These are phyloP conservation scores for Litchi chinensis DNA, from an alignment of 345 rosid species.

Conservation along the genomic window DNA sequence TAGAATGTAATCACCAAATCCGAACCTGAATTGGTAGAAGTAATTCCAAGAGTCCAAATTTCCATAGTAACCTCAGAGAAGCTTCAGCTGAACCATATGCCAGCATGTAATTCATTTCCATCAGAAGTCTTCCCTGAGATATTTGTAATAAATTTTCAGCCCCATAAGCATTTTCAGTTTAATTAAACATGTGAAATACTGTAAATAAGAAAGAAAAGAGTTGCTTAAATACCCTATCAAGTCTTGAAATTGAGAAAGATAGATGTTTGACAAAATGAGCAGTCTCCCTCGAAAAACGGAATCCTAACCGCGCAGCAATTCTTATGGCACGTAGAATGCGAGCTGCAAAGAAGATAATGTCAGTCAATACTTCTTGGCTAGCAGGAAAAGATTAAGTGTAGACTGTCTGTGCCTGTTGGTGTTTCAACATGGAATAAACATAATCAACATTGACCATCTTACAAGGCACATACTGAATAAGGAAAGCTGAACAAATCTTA, in stretches of 20 bases:
- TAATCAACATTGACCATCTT: background rate
- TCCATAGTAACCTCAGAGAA: constrained; percentile 89
- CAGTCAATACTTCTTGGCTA: constrained; percentile 7
- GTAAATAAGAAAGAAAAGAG: constrained; percentile 11
- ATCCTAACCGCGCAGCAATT: constrained; percentile 74
- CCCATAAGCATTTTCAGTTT: constrained; percentile 16
- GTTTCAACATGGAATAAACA: background rate
- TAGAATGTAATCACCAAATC: constrained; percentile 13
- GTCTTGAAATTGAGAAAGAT: constrained; percentile 56
- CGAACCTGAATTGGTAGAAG: constrained; percentile 82
- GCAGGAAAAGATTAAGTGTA: background rate
- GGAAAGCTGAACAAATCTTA: constrained; percentile 26
- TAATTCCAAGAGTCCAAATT: constrained; percentile 85
- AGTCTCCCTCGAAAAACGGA: constrained; percentile 78
- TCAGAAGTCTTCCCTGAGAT: constrained; percentile 74
- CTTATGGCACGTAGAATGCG: constrained; percentile 81
- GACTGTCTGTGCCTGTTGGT: background rate
- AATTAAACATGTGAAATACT: background rate
- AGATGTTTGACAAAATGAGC: constrained; percentile 69
- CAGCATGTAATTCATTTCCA: constrained; percentile 98
- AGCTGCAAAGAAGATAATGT: constrained; percentile 53
- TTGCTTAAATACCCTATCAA: constrained; percentile 61
- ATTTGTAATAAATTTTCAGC: constrained; percentile 23
- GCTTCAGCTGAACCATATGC: constrained; percentile 98
- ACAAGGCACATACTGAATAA: constrained; percentile 1